Conservation (phyloP, 2,329 filamentous ascomycete genomes). For the Verticillium klebahnii region DNA sequence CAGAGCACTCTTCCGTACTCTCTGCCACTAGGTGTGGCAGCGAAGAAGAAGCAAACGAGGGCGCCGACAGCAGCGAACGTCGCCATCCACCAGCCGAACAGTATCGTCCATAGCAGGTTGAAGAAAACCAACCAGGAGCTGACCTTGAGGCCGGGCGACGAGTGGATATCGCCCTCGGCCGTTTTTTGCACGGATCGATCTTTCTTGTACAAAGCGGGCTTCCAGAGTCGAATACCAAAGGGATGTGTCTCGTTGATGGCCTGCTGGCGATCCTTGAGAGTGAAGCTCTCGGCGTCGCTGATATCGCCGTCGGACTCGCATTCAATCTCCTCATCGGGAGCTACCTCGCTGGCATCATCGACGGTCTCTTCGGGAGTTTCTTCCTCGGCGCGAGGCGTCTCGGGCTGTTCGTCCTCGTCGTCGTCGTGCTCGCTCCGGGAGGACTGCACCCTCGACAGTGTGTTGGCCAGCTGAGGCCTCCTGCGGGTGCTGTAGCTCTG, state of each 20-base stretch:
- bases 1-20: slow-evolving; percentile 84
- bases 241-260: slow-evolving; percentile 99
- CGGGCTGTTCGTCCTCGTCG: slow-evolving; percentile 7
- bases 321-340: slow-evolving; percentile 30
- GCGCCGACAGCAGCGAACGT: slow-evolving; percentile 70
- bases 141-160: slow-evolving; percentile 81
- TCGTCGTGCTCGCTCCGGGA: slow-evolving; percentile 21
- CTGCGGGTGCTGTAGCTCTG: slow-evolving; percentile 25
- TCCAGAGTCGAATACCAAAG: slow-evolving; percentile 98
- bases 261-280: slow-evolving; percentile 90
- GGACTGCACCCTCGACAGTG: slow-evolving; percentile 39
- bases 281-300: slow-evolving; percentile 96
- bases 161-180: slow-evolving; percentile 95
- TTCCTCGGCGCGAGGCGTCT: slow-evolving; percentile 15
- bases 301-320: slow-evolving; percentile 66
- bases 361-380: slow-evolving; percentile 25
- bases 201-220: slow-evolving; percentile 97
- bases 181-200: slow-evolving; percentile 92
- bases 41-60: slow-evolving; percentile 72
- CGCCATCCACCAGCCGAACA: slow-evolving; percentile 96
- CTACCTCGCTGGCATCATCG: slow-evolving; percentile 28
- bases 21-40: slow-evolving; percentile 71
- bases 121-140: slow-evolving; percentile 80
- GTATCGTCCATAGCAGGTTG: slow-evolving; percentile 83
- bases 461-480: slow-evolving; percentile 23